Evolutionary conservation across 345 rosid species (phyloP).

Genomic region (Moricandia arvensis): DNA sequence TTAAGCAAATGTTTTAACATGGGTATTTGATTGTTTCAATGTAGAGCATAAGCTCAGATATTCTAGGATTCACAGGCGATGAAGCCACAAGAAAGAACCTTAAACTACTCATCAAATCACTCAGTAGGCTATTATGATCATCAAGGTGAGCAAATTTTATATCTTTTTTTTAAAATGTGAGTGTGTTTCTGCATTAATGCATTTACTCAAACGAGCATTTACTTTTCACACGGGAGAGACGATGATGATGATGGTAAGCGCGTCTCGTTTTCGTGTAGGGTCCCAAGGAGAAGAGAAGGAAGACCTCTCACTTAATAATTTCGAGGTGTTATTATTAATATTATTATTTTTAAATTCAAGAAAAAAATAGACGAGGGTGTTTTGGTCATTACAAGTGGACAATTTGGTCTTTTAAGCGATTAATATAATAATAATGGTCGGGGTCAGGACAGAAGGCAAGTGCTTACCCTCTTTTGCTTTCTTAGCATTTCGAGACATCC

Average conservation of each 20-base stretch:
- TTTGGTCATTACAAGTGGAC: conserved; percentile 22
- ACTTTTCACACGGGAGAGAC: conserved; percentile 40
- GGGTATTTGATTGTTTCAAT: conserved; percentile 9
- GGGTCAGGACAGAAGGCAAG: conserved; percentile 41
- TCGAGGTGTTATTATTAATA: neutral
- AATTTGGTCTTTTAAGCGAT: neutral
- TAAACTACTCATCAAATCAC: conserved; percentile 89
- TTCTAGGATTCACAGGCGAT: conserved; percentile 94
- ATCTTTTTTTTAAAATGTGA: neutral
- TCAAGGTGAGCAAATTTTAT: conserved; percentile 17
- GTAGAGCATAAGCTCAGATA: conserved; percentile 92
- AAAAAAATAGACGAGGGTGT: conserved; percentile 13
- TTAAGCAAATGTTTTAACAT: neutral
- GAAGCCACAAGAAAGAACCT: conserved; percentile 83
- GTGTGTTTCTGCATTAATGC: conserved; percentile 13
- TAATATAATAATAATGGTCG: conserved; percentile 22
- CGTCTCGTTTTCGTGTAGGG: conserved; percentile 36
- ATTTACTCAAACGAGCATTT: conserved; percentile 26
- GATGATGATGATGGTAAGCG: conserved; percentile 34
- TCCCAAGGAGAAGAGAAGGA: conserved; percentile 38
- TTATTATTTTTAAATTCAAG: neutral
- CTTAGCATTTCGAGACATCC: conserved; percentile 36
- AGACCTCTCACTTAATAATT: conserved; percentile 32
- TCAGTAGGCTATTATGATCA: conserved; percentile 76
- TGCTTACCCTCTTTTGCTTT: conserved; percentile 31